phyloP scores from a whole-genome alignment of 108 stramenopile species.

The Pseudonitzschia pungens region DNA sequence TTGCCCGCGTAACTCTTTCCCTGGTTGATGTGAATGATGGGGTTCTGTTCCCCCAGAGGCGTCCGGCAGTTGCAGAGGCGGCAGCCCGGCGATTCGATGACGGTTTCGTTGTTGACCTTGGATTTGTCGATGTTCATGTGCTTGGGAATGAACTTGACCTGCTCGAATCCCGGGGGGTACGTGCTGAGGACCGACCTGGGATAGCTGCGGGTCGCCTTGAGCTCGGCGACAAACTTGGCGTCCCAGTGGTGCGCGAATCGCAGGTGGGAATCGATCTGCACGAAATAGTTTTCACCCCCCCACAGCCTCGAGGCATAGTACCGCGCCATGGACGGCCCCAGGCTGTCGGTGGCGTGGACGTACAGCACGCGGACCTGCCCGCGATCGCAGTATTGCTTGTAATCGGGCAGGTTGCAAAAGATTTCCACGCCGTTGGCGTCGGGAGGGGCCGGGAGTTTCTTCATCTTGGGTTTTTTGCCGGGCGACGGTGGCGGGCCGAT shows the following conservation, averaged over 20 bases:
- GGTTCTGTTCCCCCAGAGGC: slow-evolving; percentile 51
- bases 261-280: slow-evolving; percentile 91
- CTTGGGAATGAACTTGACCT: slow-evolving; percentile 37
- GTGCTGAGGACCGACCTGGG: slow-evolving; percentile 73
- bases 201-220: slow-evolving; percentile 54
- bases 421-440: slow-evolving; percentile 78
- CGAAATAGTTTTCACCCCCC: slow-evolving; percentile 87
- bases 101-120: slow-evolving; percentile 24
- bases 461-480: slow-evolving; percentile 41
- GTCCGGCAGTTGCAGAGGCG: slow-evolving; percentile 62
- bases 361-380: slow-evolving; percentile 81
- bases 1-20: slow-evolving; percentile 21
- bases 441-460: slow-evolving; percentile 62
- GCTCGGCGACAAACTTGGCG: slow-evolving; percentile 55
- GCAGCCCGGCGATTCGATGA: slow-evolving; percentile 47
- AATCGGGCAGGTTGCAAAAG: slow-evolving; percentile 61
- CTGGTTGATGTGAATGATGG: slow-evolving; percentile 70
- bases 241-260: slow-evolving; percentile 83
- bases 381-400: slow-evolving; percentile 56
- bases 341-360: slow-evolving; percentile 85
- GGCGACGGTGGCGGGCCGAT: no score
- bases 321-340: slow-evolving; percentile 91
- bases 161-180: slow-evolving; percentile 80
- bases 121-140: neutral
- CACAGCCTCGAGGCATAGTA: slow-evolving; percentile 89